These are phyloP conservation scores for Mortierella sp. DNA, from an alignment of 371 early-diverging fungal genomes.

Conservation along the genomic window DNA sequence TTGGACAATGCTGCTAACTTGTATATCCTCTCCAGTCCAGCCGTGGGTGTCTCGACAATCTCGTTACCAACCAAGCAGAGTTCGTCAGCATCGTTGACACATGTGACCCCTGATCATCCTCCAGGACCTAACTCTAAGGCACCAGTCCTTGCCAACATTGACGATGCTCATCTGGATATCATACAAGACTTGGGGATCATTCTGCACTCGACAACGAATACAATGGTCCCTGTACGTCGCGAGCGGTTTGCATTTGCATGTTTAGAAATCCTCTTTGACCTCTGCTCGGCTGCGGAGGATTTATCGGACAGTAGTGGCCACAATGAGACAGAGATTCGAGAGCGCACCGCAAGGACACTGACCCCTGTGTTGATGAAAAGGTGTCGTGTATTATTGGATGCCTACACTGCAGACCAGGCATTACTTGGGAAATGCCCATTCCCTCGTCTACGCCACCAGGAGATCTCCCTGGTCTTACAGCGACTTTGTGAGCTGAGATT, in stretches of 20 bases:
- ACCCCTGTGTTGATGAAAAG: conserved; percentile 79
- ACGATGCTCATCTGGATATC: conserved; percentile 21
- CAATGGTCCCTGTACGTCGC: conserved; percentile 72
- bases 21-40: conserved; percentile 28
- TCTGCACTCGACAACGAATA: conserved; percentile 59
- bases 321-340: conserved; percentile 19
- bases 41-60: conserved; percentile 3
- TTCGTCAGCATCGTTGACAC: neutral
- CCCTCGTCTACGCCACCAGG: conserved; percentile 84
- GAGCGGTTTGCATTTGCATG: conserved; percentile 80
- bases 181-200: conserved; percentile 43
- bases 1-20: conserved; percentile 64
- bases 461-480: conserved; percentile 74
- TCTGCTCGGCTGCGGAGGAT: conserved; percentile 61
- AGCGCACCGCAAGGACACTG: conserved; percentile 73
- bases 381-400: conserved; percentile 71
- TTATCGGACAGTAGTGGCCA: neutral
- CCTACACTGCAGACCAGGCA: conserved; percentile 79
- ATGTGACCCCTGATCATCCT: neutral
- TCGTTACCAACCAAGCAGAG: neutral
- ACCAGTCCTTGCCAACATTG: too few species aligned
- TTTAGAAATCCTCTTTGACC: conserved; percentile 68
- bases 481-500: conserved; percentile 72
- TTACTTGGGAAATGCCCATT: conserved; percentile 82
- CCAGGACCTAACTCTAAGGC: too few species aligned